A percentile compares a stretch with the other conserved stretches of the same genome.
phyloP scores from a whole-genome alignment of 345 rosid genomes.

The Populus ilicifolia region DNA sequence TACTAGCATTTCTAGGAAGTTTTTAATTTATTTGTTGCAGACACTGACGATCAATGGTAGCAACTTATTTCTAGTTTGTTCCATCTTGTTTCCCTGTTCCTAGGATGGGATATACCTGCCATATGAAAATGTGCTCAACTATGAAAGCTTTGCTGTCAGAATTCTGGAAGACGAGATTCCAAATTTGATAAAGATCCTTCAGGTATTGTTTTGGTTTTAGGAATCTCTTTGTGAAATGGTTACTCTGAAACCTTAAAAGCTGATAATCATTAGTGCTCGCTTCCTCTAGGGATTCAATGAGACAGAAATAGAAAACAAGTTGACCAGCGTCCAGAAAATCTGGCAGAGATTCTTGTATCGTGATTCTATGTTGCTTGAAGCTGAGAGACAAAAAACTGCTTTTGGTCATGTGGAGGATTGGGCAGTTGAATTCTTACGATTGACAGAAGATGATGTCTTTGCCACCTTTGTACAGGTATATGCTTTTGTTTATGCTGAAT shows the following conservation, averaged over 20 bases:
- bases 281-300: conserved; percentile 57
- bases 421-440: conserved; percentile 57
- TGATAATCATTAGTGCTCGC: conserved; percentile 5
- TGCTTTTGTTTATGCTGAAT: background rate
- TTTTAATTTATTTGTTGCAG: background rate
- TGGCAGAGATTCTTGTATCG: conserved; percentile 90
- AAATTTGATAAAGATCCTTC: conserved; percentile 72
- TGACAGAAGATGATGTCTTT: conserved; percentile 74
- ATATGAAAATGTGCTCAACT: conserved; percentile 87
- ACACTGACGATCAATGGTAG: background rate
- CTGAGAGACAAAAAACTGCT: conserved; percentile 60
- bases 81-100: conserved; percentile 20
- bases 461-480: conserved; percentile 76
- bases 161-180: conserved; percentile 82
- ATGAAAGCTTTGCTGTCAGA: conserved; percentile 90
- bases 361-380: conserved; percentile 78
- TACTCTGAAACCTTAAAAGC: background rate
- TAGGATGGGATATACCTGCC: conserved; percentile 96
- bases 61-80: background rate
- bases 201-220: conserved; percentile 41
- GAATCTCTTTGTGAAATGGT: background rate
- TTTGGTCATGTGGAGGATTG: conserved; percentile 54
- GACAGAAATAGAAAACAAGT: conserved; percentile 65
- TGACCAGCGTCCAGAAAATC: conserved; percentile 65
- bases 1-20: background rate